These are phyloP conservation scores for Fusarium chuoi DNA, from an alignment of 2,329 filamentous ascomycete genomes.

Conservation along the genomic window DNA sequence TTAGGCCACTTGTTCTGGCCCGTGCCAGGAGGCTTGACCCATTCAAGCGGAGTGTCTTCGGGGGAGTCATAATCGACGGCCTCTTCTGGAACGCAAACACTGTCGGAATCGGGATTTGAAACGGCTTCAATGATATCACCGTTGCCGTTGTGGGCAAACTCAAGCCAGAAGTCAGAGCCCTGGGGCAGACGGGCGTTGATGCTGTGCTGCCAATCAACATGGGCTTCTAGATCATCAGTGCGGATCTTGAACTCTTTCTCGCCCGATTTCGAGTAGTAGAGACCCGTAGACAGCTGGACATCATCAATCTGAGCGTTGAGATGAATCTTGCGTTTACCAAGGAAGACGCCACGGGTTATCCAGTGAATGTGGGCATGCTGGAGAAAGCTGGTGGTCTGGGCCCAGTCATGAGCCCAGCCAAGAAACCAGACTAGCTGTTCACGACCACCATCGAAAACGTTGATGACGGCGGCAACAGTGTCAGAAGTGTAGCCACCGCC, in stretches of 20 bases:
- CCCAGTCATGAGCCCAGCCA: slow-evolving; percentile 30
- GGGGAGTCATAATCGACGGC: slow-evolving; percentile 16
- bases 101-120: neutral
- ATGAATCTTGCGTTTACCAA: slow-evolving; percentile 33
- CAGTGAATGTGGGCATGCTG: slow-evolving; percentile 33
- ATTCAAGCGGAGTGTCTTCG: slow-evolving; percentile 23
- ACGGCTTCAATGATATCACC: slow-evolving; percentile 24
- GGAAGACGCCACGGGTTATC: slow-evolving; percentile 33
- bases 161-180: slow-evolving; percentile 25
- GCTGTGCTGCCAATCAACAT: slow-evolving; percentile 28
- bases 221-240: slow-evolving; percentile 18
- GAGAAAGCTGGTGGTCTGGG: slow-evolving; percentile 26
- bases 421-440: slow-evolving; percentile 37
- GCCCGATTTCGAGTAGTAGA: slow-evolving; percentile 14
- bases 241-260: slow-evolving; percentile 27
- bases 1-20: slow-evolving; percentile 22
- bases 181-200: slow-evolving; percentile 25
- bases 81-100: neutral
- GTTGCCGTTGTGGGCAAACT: slow-evolving; percentile 33
- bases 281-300: slow-evolving; percentile 23
- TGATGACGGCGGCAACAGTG: slow-evolving; percentile 31
- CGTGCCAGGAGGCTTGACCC: slow-evolving; percentile 12
- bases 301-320: slow-evolving; percentile 27
- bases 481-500: slow-evolving; percentile 12
- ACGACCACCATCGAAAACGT: slow-evolving; percentile 20